Base-by-base conservation (phyloP, 495 filamentous ascomycete species). In the Xylaria intraflava region DNA sequence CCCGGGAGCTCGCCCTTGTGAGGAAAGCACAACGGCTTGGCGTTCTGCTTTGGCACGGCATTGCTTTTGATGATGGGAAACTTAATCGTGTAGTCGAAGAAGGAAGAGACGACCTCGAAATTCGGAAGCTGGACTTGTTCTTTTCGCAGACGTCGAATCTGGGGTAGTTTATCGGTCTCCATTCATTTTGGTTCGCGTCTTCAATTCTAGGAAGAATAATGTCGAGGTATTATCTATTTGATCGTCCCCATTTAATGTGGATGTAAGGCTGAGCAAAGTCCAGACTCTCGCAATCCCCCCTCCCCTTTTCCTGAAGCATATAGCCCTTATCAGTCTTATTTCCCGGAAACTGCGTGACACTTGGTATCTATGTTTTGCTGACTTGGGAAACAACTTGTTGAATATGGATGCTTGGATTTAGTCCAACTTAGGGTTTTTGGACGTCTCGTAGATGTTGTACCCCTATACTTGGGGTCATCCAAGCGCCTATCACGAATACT, bases 11-110 rank as follows among this genome's bases (percentile, higher is more conserved):
- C 20, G 54, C 68, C 35, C 69, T 64, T 5, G 68, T 78, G 0
- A 56, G 55, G 44, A 55, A 75, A 35, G 74, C 78, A 8, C 65
- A 77, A 36, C 61, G 72, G 50, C 44, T 81, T 36, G 80, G 80
- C 2, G 65, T 83, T 14, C 56, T 83, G 14, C 67, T 83, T 17
- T 83, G 81, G 80, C 70, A 76, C 63, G 80, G 81, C 12, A 79
- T 78, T 62, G 80, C 80, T 3, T 83, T 78, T 58, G 80, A 83
- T 60, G 72, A 78, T 23, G 79, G 79, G 2, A 62, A 51, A 30
- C 69, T 82, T 40, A 69, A 82, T 56, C 67, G 79, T 6, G 78
- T 77, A 19, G 76, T 82, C 1, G 61, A 78, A 48, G 67, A 70
- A 36, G 66, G 65, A 19, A 64, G 63, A 23, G 78, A 83, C 60